phyloP scores from a whole-genome alignment of 768 basidiomycete genomes.

The Grammothele lineata region DNA sequence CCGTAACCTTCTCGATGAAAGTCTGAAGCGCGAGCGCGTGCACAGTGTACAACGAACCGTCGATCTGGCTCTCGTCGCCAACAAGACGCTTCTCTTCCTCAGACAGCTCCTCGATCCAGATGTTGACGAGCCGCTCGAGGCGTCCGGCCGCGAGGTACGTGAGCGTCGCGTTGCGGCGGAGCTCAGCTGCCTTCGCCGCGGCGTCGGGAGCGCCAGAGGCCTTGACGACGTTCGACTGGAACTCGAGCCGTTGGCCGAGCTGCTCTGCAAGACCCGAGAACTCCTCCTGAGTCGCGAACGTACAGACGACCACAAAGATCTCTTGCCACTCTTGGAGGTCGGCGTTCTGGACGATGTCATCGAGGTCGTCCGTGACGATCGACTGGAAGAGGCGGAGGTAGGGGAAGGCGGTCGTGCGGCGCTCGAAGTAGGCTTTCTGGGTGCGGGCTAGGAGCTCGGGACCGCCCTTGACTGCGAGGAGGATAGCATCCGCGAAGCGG shows the following conservation, averaged over 20 bases:
- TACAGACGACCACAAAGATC: slow-evolving; percentile 94
- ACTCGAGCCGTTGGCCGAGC: slow-evolving; percentile 87
- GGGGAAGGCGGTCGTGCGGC: slow-evolving; percentile 66
- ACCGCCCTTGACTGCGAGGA: slow-evolving; percentile 90
- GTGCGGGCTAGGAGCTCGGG: slow-evolving; percentile 82
- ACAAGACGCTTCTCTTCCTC: slow-evolving; percentile 73
- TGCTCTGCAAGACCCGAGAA: slow-evolving; percentile 88
- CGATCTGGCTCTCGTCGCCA: slow-evolving; percentile 33
- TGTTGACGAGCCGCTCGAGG: slow-evolving; percentile 81
- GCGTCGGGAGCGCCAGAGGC: slow-evolving; percentile 43
- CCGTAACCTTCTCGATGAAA: slow-evolving; percentile 94
- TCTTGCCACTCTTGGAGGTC: slow-evolving; percentile 94
- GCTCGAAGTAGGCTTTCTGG: slow-evolving; percentile 91
- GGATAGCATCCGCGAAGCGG: slow-evolving; percentile 90
- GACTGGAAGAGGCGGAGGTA: slow-evolving; percentile 95
- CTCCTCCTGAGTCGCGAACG: slow-evolving; percentile 82
- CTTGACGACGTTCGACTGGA: slow-evolving; percentile 62
- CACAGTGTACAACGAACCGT: slow-evolving; percentile 65
- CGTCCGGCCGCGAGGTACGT: slow-evolving; percentile 91
- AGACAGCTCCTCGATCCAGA: slow-evolving; percentile 86
- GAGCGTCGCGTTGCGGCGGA: slow-evolving; percentile 84
- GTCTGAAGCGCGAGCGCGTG: slow-evolving; percentile 86
- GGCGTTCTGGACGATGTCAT: slow-evolving; percentile 94
- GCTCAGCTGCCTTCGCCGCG: slow-evolving; percentile 41
- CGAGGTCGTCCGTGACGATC: slow-evolving; percentile 87